Percentiles rank a stretch among this genome's conserved stretches.
These are phyloP conservation scores for Globisporangium splendens DNA, from an alignment of 352 stramenopile genomes.

Conservation along the genomic window DNA sequence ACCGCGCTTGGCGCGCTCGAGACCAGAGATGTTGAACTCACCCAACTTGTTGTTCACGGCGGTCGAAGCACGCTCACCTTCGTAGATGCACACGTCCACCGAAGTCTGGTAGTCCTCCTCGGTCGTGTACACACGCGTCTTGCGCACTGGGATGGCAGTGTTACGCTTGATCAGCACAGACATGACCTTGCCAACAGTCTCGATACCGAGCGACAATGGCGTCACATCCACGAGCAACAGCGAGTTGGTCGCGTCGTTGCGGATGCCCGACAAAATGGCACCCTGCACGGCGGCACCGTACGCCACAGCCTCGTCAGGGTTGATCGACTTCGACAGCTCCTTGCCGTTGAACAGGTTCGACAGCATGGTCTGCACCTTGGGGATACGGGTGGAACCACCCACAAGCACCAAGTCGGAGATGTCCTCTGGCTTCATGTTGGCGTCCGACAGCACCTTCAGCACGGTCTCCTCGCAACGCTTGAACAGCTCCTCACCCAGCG, in stretches of 20 bases:
- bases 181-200: conserved; percentile 88
- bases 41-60: conserved; percentile 92
- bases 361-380: too few species aligned
- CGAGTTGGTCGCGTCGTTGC: too few species aligned
- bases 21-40: conserved; percentile 88
- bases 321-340: too few species aligned
- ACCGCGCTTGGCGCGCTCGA: conserved; percentile 85
- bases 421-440: conserved; percentile 58
- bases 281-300: too few species aligned
- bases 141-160: conserved; percentile 85
- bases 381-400: too few species aligned
- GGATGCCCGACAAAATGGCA: too few species aligned
- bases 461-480: conserved; percentile 84
- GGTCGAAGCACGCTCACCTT: conserved; percentile 85
- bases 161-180: conserved; percentile 86
- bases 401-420: too few species aligned
- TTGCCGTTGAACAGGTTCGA: too few species aligned
- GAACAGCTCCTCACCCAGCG: conserved; percentile 81
- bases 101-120: conserved; percentile 82
- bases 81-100: conserved; percentile 85
- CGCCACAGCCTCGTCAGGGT: too few species aligned
- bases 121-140: conserved; percentile 64
- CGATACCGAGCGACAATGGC: conserved; percentile 82
- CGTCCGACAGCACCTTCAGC: conserved; percentile 55
- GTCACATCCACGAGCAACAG: conserved; percentile 68